Base-by-base conservation (phyloP, 768 basidiomycete species). In the Suillus occidentalis region DNA sequence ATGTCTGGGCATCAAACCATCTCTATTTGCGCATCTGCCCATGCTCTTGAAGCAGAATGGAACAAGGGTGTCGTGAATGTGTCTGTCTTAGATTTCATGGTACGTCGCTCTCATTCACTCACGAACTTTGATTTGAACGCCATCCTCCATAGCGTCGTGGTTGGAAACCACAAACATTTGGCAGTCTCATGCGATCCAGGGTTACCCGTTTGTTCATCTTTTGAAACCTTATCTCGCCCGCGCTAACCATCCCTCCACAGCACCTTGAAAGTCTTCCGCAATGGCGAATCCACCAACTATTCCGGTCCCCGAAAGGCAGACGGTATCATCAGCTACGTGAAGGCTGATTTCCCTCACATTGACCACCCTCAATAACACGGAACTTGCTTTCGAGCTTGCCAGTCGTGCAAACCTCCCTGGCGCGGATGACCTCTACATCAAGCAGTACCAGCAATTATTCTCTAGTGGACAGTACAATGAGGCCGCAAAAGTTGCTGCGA, bases 91-190 rank as follows among this genome's bases (percentile, higher is more conserved):
- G 90, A 94, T 68, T 99, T 94, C 72, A 91, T 93, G 66, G 96
- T 95, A 72, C 61, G 83, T 74, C 8, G 58, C 13, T 68, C 63
- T 53, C 12, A 58, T 8, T 65, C 40, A 34, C 20, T 12, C 28
- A 28, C 28, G 58, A 53, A 45, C 3, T 18, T 47, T 68, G 47
- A 62, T 18, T 49, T 68, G 47, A 62, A 39, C 12, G 25, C 22
- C 10, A 45, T 65, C 39, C 20, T 64, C 13, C 20, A 22, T 68
- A 97, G 95, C 80, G 85, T 69, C 82, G 87, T 55, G 96, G 95
- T 0, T 99, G 94, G 89, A 96, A 99, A 72, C 92, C 95, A n/a
- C n/a, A n/a, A n/a, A n/a, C n/a, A n/a, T 99, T 37, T 99, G 97
- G 80, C 89, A 92, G 74, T 72, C 84, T 58, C 89, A 95, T 64